These are phyloP conservation scores for Eucalyptus curtisii DNA, from an alignment of 345 rosid species.

Conservation along the genomic window DNA sequence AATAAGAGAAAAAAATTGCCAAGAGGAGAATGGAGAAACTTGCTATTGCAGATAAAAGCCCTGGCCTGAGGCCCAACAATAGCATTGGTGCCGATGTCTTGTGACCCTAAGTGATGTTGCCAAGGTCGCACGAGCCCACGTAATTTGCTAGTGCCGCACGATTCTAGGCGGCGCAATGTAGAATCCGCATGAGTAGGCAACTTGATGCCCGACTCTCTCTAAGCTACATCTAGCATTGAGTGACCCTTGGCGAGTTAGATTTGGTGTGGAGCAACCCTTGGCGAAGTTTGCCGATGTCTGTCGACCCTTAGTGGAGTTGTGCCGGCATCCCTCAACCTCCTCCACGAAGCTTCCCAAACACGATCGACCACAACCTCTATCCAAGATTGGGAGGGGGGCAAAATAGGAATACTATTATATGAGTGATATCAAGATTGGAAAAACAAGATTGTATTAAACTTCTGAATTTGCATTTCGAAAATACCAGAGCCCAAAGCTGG, in stretches of 20 bases:
- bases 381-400: neutral
- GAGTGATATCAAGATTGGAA: neutral
- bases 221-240: neutral
- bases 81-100: no score
- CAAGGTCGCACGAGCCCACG: neutral
- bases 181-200: neutral
- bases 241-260: neutral
- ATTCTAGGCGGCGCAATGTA: neutral
- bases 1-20: no score
- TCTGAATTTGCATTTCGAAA: neutral
- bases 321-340: neutral
- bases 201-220: neutral
- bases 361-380: neutral
- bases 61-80: rapidly evolving
- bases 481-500: neutral
- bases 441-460: no score
- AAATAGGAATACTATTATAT: no score
- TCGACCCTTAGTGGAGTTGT: neutral
- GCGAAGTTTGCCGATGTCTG: neutral
- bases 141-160: no score
- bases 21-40: no score
- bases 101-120: neutral
- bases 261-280: neutral
- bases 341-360: neutral
- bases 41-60: no score